phyloP scores from a whole-genome alignment of 2,329 filamentous ascomycete genomes.

The Botrytis porri region DNA sequence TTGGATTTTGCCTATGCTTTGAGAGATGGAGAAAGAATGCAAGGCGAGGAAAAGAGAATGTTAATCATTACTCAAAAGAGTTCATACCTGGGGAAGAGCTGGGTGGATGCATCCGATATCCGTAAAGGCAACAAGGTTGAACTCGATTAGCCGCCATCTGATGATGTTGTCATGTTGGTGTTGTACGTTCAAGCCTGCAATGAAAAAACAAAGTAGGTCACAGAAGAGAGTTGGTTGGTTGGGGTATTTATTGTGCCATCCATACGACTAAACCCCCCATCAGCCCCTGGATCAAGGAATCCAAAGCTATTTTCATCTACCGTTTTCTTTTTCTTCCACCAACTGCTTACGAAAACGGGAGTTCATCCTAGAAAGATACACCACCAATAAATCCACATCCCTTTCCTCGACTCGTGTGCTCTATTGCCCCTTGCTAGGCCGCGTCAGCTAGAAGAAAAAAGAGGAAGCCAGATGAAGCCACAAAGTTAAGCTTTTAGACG shows the following conservation, averaged over 20 bases:
- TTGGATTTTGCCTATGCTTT: neutral
- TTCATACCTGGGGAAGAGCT: neutral
- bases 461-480: neutral
- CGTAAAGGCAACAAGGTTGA: neutral
- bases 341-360: neutral
- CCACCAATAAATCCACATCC: neutral
- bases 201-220: neutral
- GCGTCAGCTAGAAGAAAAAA: slow-evolving; percentile 6
- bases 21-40: neutral
- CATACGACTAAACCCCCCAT: neutral
- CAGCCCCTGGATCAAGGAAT: neutral
- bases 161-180: neutral
- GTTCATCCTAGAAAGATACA: neutral
- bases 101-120: neutral
- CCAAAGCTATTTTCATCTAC: neutral
- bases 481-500: slow-evolving; percentile 5
- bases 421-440: slow-evolving; percentile 1
- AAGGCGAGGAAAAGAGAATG: neutral
- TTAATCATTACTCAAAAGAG: neutral
- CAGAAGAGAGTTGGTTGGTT: neutral
- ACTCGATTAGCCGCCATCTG: neutral
- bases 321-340: neutral
- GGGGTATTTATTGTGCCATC: neutral
- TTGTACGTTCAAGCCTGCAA: neutral
- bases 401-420: neutral